A percentile compares a stretch with the other conserved stretches of the same genome.
These are phyloP conservation scores for Ascomycota sp. DNA, from an alignment of 2,329 filamentous ascomycete species.

Conservation along the genomic window DNA sequence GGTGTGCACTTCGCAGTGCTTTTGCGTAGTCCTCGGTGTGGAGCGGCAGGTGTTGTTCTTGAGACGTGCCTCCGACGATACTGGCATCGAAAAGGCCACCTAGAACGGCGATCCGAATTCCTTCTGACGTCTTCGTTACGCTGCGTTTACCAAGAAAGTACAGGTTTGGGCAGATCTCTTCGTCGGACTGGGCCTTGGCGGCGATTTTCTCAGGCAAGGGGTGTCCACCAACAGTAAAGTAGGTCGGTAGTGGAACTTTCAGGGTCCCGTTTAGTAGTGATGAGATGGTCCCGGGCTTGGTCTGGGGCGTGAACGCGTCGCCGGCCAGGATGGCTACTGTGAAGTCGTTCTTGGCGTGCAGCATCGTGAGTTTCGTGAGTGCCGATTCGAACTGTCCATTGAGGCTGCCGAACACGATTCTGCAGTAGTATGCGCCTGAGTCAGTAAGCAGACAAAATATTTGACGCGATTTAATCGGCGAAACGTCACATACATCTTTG, in stretches of 20 bases:
- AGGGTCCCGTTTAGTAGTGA: slow-evolving; percentile 55
- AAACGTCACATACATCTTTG: too few relatives aligned
- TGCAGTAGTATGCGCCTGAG: slow-evolving; percentile 10
- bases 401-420: slow-evolving; percentile 65
- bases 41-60: slow-evolving; percentile 55
- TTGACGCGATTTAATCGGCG: too few relatives aligned
- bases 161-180: slow-evolving; percentile 72
- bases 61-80: slow-evolving; percentile 39
- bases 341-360: slow-evolving; percentile 80
- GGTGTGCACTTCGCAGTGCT: slow-evolving; percentile 52
- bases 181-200: slow-evolving; percentile 52
- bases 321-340: slow-evolving; percentile 68
- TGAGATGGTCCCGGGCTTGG: slow-evolving; percentile 36
- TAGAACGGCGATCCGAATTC: slow-evolving; percentile 68
- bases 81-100: slow-evolving; percentile 51
- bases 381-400: slow-evolving; percentile 58
- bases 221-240: slow-evolving; percentile 65
- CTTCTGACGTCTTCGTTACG: slow-evolving; percentile 74
- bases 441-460: too few relatives aligned
- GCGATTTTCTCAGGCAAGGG: slow-evolving; percentile 52
- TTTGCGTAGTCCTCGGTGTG: slow-evolving; percentile 64
- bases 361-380: slow-evolving; percentile 57
- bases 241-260: slow-evolving; percentile 59
- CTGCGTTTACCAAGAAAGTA: slow-evolving; percentile 77
- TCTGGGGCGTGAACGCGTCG: slow-evolving; percentile 51